Conservation (phyloP, 306 rosid species). For the Citrullus mucosospermus region DNA sequence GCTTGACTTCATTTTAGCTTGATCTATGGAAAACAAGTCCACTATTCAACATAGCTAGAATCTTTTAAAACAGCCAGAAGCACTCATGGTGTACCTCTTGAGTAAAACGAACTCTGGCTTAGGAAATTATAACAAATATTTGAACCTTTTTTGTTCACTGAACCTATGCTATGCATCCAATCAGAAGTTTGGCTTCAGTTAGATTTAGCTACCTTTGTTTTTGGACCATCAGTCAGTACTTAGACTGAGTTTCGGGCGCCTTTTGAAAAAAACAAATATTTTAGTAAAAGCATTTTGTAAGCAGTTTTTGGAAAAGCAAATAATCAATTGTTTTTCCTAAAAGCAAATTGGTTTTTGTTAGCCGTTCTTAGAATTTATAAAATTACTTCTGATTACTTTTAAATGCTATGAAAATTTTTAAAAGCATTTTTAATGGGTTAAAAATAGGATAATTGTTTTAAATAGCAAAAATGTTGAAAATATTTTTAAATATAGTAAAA, state of each 20-base stretch:
- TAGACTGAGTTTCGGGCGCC: neutral
- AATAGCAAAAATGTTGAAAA: no score
- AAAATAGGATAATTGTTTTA: no score
- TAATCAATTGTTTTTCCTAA: neutral
- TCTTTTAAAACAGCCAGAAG: neutral
- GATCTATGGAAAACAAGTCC: neutral
- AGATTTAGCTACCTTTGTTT: neutral
- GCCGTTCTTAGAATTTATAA: neutral
- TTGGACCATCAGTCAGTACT: neutral
- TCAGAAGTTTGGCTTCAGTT: neutral
- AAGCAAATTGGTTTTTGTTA: no score
- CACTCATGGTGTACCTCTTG: neutral
- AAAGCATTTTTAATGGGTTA: no score
- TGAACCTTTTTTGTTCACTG: neutral
- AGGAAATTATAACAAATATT: neutral
- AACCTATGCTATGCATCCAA: neutral
- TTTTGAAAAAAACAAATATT: neutral
- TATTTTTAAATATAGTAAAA: no score
- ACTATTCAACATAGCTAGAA: neutral
- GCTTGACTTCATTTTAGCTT: neutral
- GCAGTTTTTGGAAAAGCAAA: neutral
- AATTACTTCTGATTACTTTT: neutral
- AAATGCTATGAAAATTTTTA: no score
- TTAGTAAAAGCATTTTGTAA: neutral
- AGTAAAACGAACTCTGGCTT: neutral